Evolutionary conservation across 2,329 filamentous ascomycete species (phyloP).

Genomic region (Zymoseptoria brevis): DNA sequence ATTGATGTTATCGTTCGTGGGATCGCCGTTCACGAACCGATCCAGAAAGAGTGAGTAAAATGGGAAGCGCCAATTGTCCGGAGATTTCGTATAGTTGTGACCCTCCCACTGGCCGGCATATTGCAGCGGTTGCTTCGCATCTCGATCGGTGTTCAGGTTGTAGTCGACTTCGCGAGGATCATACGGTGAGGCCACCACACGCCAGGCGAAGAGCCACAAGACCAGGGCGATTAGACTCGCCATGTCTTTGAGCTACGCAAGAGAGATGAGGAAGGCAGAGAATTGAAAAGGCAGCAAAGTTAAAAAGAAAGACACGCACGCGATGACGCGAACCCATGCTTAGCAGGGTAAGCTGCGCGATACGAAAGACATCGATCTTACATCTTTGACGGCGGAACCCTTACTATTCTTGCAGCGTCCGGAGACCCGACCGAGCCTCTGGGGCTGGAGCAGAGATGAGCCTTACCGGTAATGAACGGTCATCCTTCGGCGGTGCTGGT

Average conservation of each 20-base stretch:
- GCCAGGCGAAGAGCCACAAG: background rate
- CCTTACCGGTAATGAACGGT: background rate
- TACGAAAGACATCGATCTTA: background rate
- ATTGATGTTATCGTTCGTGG: slow-evolving; percentile 54
- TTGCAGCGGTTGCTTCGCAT: slow-evolving; percentile 45
- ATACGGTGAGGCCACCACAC: slow-evolving; percentile 25
- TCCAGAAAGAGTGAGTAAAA: slow-evolving; percentile 57
- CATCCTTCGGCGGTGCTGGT: background rate
- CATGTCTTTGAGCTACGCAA: background rate
- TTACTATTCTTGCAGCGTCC: background rate
- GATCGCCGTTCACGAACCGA: slow-evolving; percentile 57
- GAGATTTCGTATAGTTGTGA: slow-evolving; percentile 46
- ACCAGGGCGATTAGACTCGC: background rate
- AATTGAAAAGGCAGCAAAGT: background rate
- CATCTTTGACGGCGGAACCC: background rate
- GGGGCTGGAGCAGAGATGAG: background rate
- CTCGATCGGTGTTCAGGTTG: slow-evolving; percentile 52
- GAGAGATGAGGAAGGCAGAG: background rate
- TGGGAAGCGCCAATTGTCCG: slow-evolving; percentile 54
- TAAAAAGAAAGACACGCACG: background rate
- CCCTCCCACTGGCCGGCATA: slow-evolving; percentile 36
- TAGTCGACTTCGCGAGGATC: slow-evolving; percentile 42
- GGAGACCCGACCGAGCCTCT: background rate
- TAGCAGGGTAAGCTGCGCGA: background rate
- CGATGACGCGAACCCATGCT: background rate